Evolutionary conservation across 345 rosid species (phyloP).

Genomic region (Rhodamnia argentea): DNA sequence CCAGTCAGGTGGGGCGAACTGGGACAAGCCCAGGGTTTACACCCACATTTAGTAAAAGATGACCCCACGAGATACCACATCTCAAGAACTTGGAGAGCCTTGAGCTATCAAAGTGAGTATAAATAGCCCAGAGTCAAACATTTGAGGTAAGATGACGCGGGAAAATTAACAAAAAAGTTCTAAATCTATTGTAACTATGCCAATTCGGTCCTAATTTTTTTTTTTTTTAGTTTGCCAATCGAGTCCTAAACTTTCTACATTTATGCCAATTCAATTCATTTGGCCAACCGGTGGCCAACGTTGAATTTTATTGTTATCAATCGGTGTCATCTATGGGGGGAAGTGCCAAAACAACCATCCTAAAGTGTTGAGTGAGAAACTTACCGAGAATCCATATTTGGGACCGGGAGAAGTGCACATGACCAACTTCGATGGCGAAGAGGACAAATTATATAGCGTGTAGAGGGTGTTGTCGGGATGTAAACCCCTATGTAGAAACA

Average conservation of each 20-base stretch:
- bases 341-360: too few relatives aligned
- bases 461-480: not conserved
- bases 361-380: not conserved
- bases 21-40: too few relatives aligned
- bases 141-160: not conserved
- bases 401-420: not conserved
- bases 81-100: not conserved
- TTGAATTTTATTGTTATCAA: too few relatives aligned
- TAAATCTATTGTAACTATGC: too few relatives aligned
- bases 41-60: not conserved
- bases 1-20: too few relatives aligned
- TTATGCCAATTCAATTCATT: too few relatives aligned
- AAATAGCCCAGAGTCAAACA: not conserved
- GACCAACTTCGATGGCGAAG: not conserved
- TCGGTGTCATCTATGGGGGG: too few relatives aligned
- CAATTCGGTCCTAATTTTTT: too few relatives aligned
- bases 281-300: too few relatives aligned
- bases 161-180: too few relatives aligned
- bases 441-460: not conserved
- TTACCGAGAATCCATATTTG: not conserved
- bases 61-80: not conserved
- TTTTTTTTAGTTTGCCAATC: too few relatives aligned
- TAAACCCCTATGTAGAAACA: not conserved
- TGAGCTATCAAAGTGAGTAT: not conserved
- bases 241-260: too few relatives aligned